A percentile compares a stretch with the other conserved stretches of the same genome.
Conservation (phyloP, 805 yeast species). For the Trichomonascus vanleenenianus region DNA sequence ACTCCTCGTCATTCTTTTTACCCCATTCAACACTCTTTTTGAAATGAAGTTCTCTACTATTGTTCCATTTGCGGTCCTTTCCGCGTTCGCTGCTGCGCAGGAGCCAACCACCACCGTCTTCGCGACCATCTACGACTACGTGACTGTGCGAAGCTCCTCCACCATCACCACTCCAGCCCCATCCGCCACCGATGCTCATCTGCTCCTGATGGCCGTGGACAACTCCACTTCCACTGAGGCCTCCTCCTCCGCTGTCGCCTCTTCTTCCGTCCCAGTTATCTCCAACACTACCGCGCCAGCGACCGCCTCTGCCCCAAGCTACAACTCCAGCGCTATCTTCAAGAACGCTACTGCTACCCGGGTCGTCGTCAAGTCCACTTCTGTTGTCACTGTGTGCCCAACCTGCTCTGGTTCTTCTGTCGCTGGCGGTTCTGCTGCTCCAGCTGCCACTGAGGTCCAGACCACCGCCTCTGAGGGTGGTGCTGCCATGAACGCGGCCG, state of each 20-base stretch:
- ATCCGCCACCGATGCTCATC: constrained; percentile 1
- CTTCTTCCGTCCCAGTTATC: constrained; percentile 2
- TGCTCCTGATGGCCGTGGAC: constrained; percentile 12
- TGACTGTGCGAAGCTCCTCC: constrained; percentile 14
- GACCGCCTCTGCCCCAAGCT: constrained; percentile 8
- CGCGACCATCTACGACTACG: constrained; percentile 19
- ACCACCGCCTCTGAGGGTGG: constrained; percentile 5
- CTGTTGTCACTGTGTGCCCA: not conserved
- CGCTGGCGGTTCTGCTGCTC: constrained; percentile 1
- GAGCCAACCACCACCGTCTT: constrained; percentile 19
- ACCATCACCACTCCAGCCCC: constrained; percentile 9
- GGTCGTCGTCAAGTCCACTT: constrained; percentile 6
- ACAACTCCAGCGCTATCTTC: constrained; percentile 5
- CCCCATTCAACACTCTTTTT: not conserved
- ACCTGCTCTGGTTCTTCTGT: not conserved
- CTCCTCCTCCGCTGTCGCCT: constrained; percentile 5
- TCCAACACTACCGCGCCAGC: constrained; percentile 5
- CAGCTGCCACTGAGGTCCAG: constrained; percentile 1
- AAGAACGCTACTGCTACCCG: constrained; percentile 2
- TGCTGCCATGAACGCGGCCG: constrained; percentile 3
- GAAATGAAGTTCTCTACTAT: constrained; percentile 12
- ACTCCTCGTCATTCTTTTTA: not conserved
- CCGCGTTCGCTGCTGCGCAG: constrained; percentile 10
- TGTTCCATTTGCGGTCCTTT: constrained; percentile 5
- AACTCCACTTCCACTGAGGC: constrained; percentile 2